A percentile compares a stretch with the other conserved stretches of the same genome.
Conservation (phyloP, 306 rosid species). For the Castanea crenata region DNA sequence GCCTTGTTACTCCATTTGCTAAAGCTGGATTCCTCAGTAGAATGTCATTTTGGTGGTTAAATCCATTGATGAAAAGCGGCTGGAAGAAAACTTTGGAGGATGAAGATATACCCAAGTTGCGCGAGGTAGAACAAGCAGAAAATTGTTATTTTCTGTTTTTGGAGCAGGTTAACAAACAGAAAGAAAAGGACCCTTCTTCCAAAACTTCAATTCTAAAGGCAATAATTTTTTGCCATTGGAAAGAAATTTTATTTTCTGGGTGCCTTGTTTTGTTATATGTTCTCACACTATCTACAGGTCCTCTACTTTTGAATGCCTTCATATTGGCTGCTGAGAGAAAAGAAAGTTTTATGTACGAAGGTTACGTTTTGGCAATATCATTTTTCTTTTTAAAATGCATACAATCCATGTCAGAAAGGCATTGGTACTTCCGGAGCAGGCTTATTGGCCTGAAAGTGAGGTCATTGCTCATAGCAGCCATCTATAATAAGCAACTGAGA, state of each 20-base stretch:
- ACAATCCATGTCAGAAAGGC: conserved; percentile 81
- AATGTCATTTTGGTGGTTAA: conserved; percentile 71
- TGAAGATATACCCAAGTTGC: conserved; percentile 62
- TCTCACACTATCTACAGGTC: conserved; percentile 59
- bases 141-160: conserved; percentile 42
- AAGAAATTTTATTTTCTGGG: conserved; percentile 60
- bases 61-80: conserved; percentile 73
- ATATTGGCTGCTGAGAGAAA: conserved; percentile 72
- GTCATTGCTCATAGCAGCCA: conserved; percentile 71
- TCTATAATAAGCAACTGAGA: conserved; percentile 66
- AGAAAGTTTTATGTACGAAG: conserved; percentile 62
- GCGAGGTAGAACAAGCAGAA: conserved; percentile 48
- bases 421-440: conserved; percentile 78
- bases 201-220: conserved; percentile 42
- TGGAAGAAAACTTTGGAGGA: conserved; percentile 52
- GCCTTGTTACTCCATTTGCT: conserved; percentile 44
- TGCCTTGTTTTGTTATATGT: conserved; percentile 63
- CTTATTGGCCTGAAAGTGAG: conserved; percentile 64
- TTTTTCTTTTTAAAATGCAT: conserved; percentile 52
- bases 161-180: conserved; percentile 39
- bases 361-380: conserved; percentile 42
- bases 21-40: conserved; percentile 58
- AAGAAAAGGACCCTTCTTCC: conserved; percentile 19
- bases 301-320: conserved; percentile 66
- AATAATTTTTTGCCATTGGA: conserved; percentile 54